phyloP scores from a whole-genome alignment of 331 rosid species.

The Erythrophleum ivorense region DNA sequence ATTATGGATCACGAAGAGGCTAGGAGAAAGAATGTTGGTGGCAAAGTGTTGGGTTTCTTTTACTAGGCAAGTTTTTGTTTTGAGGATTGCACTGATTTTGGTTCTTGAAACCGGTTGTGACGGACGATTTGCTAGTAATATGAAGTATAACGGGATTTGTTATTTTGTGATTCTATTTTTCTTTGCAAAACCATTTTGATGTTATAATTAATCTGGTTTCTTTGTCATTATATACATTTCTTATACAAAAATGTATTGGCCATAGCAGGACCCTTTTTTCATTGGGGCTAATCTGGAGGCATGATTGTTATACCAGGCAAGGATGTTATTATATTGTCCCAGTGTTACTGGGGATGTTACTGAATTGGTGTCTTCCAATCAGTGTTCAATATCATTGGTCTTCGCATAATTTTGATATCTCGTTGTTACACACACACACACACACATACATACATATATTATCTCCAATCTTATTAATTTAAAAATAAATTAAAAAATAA shows the following conservation, averaged over 20 bases:
- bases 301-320: too few species aligned
- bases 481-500: too few species aligned
- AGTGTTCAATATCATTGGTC: too few species aligned
- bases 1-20: constrained; percentile 65
- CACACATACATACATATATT: too few species aligned
- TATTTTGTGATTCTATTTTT: constrained; percentile 23
- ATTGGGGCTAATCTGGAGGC: not conserved
- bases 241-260: not conserved
- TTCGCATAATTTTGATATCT: too few species aligned
- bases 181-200: constrained; percentile 27
- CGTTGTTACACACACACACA: too few species aligned
- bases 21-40: constrained; percentile 60
- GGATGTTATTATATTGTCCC: not conserved
- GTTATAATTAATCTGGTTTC: not conserved
- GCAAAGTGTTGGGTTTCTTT: constrained; percentile 58
- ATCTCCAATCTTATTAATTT: too few species aligned
- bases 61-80: constrained; percentile 36
- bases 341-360: too few species aligned
- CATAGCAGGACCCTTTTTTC: too few species aligned
- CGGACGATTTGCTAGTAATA: constrained; percentile 22
- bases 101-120: constrained; percentile 26
- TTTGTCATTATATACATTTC: not conserved
- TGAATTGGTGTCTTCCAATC: too few species aligned
- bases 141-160: constrained; percentile 10
- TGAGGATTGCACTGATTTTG: constrained; percentile 18